Evolutionary conservation across 2,329 filamentous ascomycete genomes (phyloP).

Genomic region (Calonectria ilicicola): DNA sequence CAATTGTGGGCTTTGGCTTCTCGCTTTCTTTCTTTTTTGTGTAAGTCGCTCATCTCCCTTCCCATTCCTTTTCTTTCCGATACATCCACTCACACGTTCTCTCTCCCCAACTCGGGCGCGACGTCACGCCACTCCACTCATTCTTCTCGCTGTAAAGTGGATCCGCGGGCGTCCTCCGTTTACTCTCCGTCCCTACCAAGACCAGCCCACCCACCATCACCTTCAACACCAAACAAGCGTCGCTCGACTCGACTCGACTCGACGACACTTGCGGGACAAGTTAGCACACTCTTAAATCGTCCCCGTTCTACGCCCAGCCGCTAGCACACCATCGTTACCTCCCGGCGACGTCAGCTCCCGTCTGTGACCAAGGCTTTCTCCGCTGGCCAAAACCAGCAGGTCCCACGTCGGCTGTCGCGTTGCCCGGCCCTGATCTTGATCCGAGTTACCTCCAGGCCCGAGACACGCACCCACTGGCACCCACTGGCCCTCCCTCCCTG

Average conservation of each 20-base stretch:
- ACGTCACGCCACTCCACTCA: constrained; percentile 40
- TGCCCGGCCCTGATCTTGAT: constrained; percentile 37
- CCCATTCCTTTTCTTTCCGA: constrained; percentile 28
- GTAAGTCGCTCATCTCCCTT: constrained; percentile 27
- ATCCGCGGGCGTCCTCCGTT: constrained; percentile 7
- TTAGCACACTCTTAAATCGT: constrained; percentile 8
- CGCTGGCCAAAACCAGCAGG: constrained; percentile 21
- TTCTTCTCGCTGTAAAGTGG: constrained; percentile 20
- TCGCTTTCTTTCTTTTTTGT: constrained; percentile 29
- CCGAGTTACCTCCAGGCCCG: constrained; percentile 32
- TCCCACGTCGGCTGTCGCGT: constrained; percentile 29
- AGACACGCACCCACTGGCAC: constrained; percentile 7
- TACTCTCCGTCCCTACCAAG: constrained; percentile 2
- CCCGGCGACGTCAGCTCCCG: constrained; percentile 25
- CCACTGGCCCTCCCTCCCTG: constrained; percentile 20
- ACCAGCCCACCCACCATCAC: constrained; percentile 5
- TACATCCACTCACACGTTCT: constrained; percentile 34
- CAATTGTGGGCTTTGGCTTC: not conserved
- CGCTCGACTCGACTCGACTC: constrained; percentile 10
- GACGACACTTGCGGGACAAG: not conserved
- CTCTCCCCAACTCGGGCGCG: constrained; percentile 27
- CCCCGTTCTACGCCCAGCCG: constrained; percentile 25
- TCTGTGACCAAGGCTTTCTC: constrained; percentile 15
- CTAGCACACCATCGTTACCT: constrained; percentile 26
- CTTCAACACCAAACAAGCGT: constrained; percentile 19